These are phyloP conservation scores for Pachyrhizus erosus DNA, from an alignment of 306 rosid genomes.

Conservation along the genomic window DNA sequence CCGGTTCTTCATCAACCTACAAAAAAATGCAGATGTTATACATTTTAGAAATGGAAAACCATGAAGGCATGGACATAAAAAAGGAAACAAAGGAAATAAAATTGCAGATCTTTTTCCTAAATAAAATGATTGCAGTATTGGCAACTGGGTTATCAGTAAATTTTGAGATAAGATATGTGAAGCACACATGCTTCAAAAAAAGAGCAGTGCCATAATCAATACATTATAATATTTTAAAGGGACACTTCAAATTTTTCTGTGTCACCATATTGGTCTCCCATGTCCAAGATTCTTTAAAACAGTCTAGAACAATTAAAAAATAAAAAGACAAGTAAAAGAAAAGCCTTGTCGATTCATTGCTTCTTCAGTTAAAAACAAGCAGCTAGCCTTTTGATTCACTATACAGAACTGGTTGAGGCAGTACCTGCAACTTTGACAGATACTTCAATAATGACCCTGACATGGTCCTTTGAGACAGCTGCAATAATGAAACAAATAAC, in stretches of 20 bases:
- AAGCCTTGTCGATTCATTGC: background rate
- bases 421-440: conserved; percentile 98
- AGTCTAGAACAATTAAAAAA: background rate
- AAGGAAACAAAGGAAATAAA: background rate
- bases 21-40: conserved; percentile 40
- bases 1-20: conserved; percentile 99
- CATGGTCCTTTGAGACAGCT: conserved; percentile 95
- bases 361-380: conserved; percentile 1
- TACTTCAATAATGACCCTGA: conserved; percentile 95
- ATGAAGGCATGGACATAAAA: background rate
- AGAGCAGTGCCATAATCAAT: background rate
- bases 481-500: conserved; percentile 49
- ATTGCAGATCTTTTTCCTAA: background rate
- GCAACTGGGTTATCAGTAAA: conserved; percentile 14
- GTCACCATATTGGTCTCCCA: background rate
- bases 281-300: background rate
- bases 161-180: background rate
- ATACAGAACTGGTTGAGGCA: conserved; percentile 36
- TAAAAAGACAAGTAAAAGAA: background rate
- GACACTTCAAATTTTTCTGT: background rate
- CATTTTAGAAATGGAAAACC: conserved; percentile 26
- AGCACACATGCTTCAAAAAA: background rate
- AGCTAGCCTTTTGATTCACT: conserved; percentile 5
- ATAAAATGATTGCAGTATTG: background rate
- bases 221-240: background rate